phyloP scores from a whole-genome alignment of 2,329 filamentous ascomycete genomes.

The Pyrenophora tritici-repentis region DNA sequence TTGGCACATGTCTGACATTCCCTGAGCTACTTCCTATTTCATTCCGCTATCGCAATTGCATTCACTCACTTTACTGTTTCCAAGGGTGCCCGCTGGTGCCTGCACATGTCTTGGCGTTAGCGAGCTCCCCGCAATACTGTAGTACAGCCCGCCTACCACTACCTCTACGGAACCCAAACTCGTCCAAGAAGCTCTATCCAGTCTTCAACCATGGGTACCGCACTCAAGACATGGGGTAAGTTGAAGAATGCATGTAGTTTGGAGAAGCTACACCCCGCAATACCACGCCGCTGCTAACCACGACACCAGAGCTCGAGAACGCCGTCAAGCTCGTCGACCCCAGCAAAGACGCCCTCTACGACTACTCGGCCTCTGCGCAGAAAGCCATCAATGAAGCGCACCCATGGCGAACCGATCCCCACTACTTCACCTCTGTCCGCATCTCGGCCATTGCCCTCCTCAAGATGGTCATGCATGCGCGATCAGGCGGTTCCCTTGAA shows the following conservation, averaged over 20 bases:
- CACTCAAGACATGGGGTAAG: slow-evolving; percentile 47
- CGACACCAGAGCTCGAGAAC: slow-evolving; percentile 80
- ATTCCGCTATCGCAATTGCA: no score
- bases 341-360: slow-evolving; percentile 87
- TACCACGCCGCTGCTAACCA: slow-evolving; percentile 24
- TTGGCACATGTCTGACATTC: no score
- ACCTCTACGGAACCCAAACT: slow-evolving; percentile 11
- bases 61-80: background rate
- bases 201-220: slow-evolving; percentile 37
- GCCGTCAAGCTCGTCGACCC: slow-evolving; percentile 79
- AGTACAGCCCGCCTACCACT: slow-evolving; percentile 17
- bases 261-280: background rate
- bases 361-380: slow-evolving; percentile 72
- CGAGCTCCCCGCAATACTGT: slow-evolving; percentile 31
- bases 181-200: slow-evolving; percentile 1
- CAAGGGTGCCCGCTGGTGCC: slow-evolving; percentile 27
- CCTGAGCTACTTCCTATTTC: no score
- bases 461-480: slow-evolving; percentile 99
- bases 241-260: background rate
- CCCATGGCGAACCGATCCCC: slow-evolving; percentile 78
- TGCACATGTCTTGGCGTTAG: slow-evolving; percentile 31
- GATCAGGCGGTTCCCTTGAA: slow-evolving; percentile 89
- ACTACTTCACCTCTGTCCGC: slow-evolving; percentile 91
- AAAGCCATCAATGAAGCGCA: slow-evolving; percentile 66
- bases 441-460: slow-evolving; percentile 92